Percentiles rank a stretch among this genome's conserved stretches.
phyloP scores from a whole-genome alignment of 2,329 filamentous ascomycete species.

The Exophiala viscosa region DNA sequence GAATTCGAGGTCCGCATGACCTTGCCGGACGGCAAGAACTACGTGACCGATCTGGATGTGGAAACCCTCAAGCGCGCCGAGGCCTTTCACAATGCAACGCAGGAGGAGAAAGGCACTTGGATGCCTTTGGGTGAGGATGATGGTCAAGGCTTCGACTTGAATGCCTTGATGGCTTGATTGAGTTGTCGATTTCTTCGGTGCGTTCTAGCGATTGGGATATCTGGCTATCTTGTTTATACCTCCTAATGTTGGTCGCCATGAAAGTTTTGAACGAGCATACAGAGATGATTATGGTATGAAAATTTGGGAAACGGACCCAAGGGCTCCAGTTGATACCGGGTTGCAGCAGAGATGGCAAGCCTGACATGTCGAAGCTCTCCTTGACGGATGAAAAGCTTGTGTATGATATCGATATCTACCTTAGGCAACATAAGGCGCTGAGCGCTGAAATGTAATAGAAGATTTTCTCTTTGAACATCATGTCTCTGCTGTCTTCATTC shows the following conservation, averaged over 20 bases:
- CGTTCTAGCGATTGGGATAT: conserved; percentile 21
- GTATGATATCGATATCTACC: conserved; percentile 14
- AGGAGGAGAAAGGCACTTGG: conserved; percentile 86
- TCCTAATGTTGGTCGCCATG: conserved; percentile 9
- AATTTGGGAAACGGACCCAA: not conserved
- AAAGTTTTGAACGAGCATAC: conserved; percentile 1
- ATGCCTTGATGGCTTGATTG: conserved; percentile 29
- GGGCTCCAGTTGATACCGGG: too few relatives aligned
- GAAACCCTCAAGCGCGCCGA: conserved; percentile 86
- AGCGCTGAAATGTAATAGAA: conserved; percentile 16
- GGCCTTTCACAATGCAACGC: conserved; percentile 72
- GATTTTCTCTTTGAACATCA: not conserved
- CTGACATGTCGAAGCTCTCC: conserved; percentile 5
- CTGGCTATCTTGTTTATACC: conserved; percentile 1
- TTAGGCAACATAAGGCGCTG: conserved; percentile 17
- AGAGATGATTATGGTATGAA: conserved; percentile 9
- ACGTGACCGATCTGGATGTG: conserved; percentile 89
- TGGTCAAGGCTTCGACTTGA: conserved; percentile 31
- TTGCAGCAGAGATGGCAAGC: not conserved
- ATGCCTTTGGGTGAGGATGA: conserved; percentile 36
- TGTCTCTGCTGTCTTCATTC: not conserved
- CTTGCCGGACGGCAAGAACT: conserved; percentile 69
- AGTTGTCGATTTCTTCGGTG: conserved; percentile 6
- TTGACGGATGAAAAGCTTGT: conserved; percentile 20
- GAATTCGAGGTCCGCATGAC: conserved; percentile 89